Evolutionary conservation across 495 filamentous ascomycete genomes (phyloP).

Genomic region (Xylona heveae): DNA sequence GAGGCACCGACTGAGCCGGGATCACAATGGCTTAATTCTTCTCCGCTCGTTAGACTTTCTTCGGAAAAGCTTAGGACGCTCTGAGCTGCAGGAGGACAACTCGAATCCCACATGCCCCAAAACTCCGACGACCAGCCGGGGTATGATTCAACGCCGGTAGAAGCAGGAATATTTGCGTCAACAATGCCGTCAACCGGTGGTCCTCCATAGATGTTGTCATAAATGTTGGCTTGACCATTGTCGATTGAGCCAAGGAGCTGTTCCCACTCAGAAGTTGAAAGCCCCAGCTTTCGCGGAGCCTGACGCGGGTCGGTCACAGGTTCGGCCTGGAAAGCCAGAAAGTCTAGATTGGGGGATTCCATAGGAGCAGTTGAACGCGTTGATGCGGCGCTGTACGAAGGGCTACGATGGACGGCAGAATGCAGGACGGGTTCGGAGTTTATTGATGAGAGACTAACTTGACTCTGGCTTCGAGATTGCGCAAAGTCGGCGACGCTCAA

Average conservation of each 20-base stretch:
- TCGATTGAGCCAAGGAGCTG: slow-evolving; percentile 57
- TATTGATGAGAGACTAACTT: slow-evolving; percentile 1
- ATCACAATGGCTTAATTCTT: slow-evolving; percentile 12
- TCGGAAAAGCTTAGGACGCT: slow-evolving; percentile 60
- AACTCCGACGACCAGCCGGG: slow-evolving; percentile 32
- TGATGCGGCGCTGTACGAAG: slow-evolving; percentile 28
- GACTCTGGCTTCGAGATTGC: not conserved
- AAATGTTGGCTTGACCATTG: slow-evolving; percentile 55
- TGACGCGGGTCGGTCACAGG: slow-evolving; percentile 11
- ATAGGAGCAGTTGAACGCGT: slow-evolving; percentile 6
- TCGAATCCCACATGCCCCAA: slow-evolving; percentile 30
- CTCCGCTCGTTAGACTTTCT: slow-evolving; percentile 41
- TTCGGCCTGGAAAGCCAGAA: slow-evolving; percentile 21
- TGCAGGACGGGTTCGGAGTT: not conserved
- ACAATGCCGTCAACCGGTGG: slow-evolving; percentile 28
- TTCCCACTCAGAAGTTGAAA: slow-evolving; percentile 47
- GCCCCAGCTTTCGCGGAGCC: slow-evolving; percentile 6
- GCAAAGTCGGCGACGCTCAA: not conserved
- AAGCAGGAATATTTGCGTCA: slow-evolving; percentile 22
- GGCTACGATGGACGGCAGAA: too few species aligned
- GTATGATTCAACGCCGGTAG: slow-evolving; percentile 11
- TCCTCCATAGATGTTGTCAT: slow-evolving; percentile 66
- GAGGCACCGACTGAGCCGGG: slow-evolving; percentile 6
- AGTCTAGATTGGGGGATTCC: slow-evolving; percentile 27
- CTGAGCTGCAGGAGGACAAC: slow-evolving; percentile 26